Evolutionary conservation across 2,329 filamentous ascomycete species (phyloP), one percentile per base, ranked within the genome.

Genomic region (Pseudogymnoascus sp.): DNA sequence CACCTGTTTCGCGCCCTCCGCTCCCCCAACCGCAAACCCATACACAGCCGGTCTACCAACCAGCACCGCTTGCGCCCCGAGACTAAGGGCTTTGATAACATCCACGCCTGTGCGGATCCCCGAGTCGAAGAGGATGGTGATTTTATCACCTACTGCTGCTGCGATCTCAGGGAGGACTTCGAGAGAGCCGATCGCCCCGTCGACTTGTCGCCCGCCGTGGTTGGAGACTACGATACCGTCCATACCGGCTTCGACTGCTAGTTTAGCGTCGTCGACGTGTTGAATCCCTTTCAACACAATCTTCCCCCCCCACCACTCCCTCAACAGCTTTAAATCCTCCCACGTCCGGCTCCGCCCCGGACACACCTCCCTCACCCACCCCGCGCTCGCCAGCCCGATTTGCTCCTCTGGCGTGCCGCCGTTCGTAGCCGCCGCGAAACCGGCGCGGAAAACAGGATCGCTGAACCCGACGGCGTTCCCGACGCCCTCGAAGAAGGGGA

Each of bases 401-500:
- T 70, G 84, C 80, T 42, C 78, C 64, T 66, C 74, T 69, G 76
- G 74, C n/a, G 73, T 73, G 1, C 73, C 75, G 0, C 79, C 80
- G n/a, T 73, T 74, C 77, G 63, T 83, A 18, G 37, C 37, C 79
- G 71, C 78, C 40, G 81, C 79, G 69, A 85, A 86, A 60, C 82
- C 81, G 31, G 75, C 74, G 14, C 82, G 78, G 72, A 89, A 90
- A 0, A 86, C 84, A 0, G 87, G 86, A 70, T 91, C 88, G 1
- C 80, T 80, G 67, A 91, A 86, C 1, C 86, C 87, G 2, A 86
- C 79, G 51, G 81, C 77, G 61, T 83, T 81, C 2, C 87, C 87
- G 8, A 83, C 72, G 0, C 83, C 83, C 40, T 76, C 79, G 29
- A 85, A 74, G 67, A 89, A 88, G 0, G 86, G 83, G 0, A 85